Evolutionary conservation across 2,329 filamentous ascomycete genomes (phyloP), one percentile per base, ranked within the genome.

Genomic region (Penicillium sp.): DNA sequence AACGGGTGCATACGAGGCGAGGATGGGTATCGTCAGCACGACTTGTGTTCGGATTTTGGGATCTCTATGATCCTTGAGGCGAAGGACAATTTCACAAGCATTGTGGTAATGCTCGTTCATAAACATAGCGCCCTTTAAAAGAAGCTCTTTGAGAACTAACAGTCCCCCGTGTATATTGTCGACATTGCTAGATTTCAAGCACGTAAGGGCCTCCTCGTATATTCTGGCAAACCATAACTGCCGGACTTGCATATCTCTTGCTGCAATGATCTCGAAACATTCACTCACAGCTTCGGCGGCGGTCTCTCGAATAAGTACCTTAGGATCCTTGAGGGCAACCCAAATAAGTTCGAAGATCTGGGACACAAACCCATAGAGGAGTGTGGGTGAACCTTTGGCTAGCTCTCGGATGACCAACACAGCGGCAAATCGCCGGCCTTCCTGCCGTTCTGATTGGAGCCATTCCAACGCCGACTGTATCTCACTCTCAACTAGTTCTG

Each of bases 41-140:
- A 98, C 91, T 7, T 96, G 96, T 70, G 91, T 91, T 58, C 94
- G 87, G 68, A 98, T 95, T 41, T 93, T 90, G 4, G 88, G 82
- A 69, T 99, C 96, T 58, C 92, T 88, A 70, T 98, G 92, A 69
- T 99, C 95, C 76, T 96, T 96, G 76, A 96, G 91, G 64, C 91
- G 90, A 67, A 94, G 89, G 41, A 97, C 91, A 66, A 95, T 93
- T 65, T 99, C 95, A 75, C 94, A 98, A 11, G 92, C 90, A 69
- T 96, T 92, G 62, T 90, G 88, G 77, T 98, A 99, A 73, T 93
- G 88, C 45, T 93, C 91, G 71, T 97, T 93, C 95, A 99, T 98
- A 78, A 96, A 99, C 94, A 99, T 99, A 70, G 93, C 93, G 57
- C 95, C 95, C 75, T 97, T 94, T 66, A 95, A 88, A 19, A 99